These are phyloP conservation scores for Kuraishia borneana DNA, from an alignment of 805 yeast genomes.

Conservation along the genomic window DNA sequence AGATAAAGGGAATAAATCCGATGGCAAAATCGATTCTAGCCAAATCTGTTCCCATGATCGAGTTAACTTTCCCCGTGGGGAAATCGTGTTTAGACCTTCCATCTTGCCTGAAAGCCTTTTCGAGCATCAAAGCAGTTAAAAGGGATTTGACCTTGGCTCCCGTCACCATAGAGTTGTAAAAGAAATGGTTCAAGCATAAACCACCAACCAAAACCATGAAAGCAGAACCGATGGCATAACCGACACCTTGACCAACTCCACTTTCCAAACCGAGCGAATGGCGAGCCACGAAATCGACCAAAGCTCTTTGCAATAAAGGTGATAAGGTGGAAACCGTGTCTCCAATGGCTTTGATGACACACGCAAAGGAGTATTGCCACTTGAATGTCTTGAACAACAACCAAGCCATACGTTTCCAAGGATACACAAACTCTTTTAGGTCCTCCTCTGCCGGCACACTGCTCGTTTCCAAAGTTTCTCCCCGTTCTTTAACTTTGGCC, in stretches of 20 bases:
- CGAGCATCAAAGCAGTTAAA: slow-evolving; percentile 54
- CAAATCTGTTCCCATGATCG: slow-evolving; percentile 72
- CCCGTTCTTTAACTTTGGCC: slow-evolving; percentile 16
- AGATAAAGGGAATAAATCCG: slow-evolving; percentile 53
- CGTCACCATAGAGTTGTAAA: slow-evolving; percentile 43
- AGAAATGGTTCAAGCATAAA: slow-evolving; percentile 46
- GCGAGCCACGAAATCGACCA: slow-evolving; percentile 51
- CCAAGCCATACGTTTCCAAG: slow-evolving; percentile 12
- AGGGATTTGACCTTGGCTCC: slow-evolving; percentile 68
- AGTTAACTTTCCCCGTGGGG: slow-evolving; percentile 64
- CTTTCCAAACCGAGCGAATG: slow-evolving; percentile 29
- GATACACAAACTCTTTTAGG: slow-evolving; percentile 11
- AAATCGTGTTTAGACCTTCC: slow-evolving; percentile 49
- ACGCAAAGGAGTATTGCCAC: slow-evolving; percentile 28
- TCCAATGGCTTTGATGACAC: slow-evolving; percentile 28
- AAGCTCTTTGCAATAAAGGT: slow-evolving; percentile 55
- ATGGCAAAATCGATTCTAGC: slow-evolving; percentile 69
- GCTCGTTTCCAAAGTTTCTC: slow-evolving; percentile 10
- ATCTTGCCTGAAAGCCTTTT: slow-evolving; percentile 54
- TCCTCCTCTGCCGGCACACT: slow-evolving; percentile 9
- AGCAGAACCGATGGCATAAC: slow-evolving; percentile 66
- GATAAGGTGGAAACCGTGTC: slow-evolving; percentile 39
- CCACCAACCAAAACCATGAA: slow-evolving; percentile 39
- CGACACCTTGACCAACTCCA: slow-evolving; percentile 54
- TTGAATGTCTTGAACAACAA: slow-evolving; percentile 39